phyloP scores from a whole-genome alignment of 2,329 filamentous ascomycete species.

The Aspergillus japonicus region DNA sequence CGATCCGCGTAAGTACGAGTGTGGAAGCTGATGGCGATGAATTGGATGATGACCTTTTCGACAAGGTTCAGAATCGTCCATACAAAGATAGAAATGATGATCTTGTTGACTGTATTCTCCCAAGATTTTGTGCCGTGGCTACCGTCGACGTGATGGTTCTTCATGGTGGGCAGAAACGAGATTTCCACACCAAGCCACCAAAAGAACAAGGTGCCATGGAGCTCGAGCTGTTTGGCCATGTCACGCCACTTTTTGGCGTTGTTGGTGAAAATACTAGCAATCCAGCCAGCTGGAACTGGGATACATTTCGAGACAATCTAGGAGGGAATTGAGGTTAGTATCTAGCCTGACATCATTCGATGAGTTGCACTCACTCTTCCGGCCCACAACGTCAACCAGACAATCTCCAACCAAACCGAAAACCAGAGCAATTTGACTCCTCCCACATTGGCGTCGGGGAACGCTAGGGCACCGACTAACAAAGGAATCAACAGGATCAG shows the following conservation, averaged over 20 bases:
- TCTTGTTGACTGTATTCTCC: slow-evolving; percentile 78
- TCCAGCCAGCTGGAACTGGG: slow-evolving; percentile 59
- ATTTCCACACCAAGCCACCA: slow-evolving; percentile 87
- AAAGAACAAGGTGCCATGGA: slow-evolving; percentile 82
- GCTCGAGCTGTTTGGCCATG: slow-evolving; percentile 78
- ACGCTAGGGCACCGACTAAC: slow-evolving; percentile 62
- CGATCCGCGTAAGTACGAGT: slow-evolving; percentile 84
- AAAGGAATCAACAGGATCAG: slow-evolving; percentile 66
- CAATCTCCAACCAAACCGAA: slow-evolving; percentile 88
- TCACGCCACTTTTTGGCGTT: slow-evolving; percentile 92
- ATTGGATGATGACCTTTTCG: slow-evolving; percentile 91
- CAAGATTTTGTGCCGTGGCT: slow-evolving; percentile 58
- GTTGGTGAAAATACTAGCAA: slow-evolving; percentile 77
- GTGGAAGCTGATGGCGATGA: slow-evolving; percentile 93
- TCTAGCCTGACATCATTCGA: not conserved
- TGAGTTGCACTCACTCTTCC: slow-evolving; percentile 49
- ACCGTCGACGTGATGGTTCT: slow-evolving; percentile 60
- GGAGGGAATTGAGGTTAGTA: not conserved
- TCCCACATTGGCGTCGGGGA: slow-evolving; percentile 62
- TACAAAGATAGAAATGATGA: slow-evolving; percentile 82
- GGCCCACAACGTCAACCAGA: slow-evolving; percentile 90
- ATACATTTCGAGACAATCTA: slow-evolving; percentile 64
- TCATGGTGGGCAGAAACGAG: slow-evolving; percentile 81
- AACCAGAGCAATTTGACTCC: slow-evolving; percentile 85
- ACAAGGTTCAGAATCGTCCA: slow-evolving; percentile 75